Evolutionary conservation across 2,329 filamentous ascomycete species (phyloP).

Genomic region (Waltergamsia citrina): DNA sequence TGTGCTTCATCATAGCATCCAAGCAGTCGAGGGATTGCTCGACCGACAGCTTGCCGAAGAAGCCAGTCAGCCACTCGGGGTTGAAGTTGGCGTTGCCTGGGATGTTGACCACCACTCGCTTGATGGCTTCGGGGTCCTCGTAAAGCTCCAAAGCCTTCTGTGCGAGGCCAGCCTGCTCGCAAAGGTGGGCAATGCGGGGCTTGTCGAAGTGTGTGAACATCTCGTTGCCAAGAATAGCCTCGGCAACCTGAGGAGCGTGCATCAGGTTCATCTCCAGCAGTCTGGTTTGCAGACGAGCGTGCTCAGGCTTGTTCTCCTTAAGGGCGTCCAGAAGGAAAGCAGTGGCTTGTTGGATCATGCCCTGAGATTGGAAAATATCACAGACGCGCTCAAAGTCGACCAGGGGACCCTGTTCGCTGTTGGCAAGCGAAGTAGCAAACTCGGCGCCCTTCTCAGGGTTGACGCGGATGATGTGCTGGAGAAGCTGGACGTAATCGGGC

Average conservation of each 20-base stretch:
- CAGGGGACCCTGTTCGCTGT: constrained; percentile 76
- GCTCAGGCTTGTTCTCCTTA: constrained; percentile 89
- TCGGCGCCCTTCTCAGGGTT: constrained; percentile 92
- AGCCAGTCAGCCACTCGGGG: constrained; percentile 82
- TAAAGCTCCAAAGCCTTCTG: constrained; percentile 91
- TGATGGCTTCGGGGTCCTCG: constrained; percentile 80
- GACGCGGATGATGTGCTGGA: constrained; percentile 85
- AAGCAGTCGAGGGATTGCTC: constrained; percentile 91
- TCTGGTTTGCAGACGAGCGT: constrained; percentile 86
- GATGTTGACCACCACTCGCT: constrained; percentile 80
- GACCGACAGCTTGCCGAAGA: constrained; percentile 89
- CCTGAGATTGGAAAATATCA: constrained; percentile 96
- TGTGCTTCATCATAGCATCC: constrained; percentile 91
- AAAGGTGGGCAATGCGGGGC: constrained; percentile 76
- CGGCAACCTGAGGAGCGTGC: constrained; percentile 93
- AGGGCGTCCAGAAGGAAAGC: constrained; percentile 95
- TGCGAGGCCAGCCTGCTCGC: constrained; percentile 82
- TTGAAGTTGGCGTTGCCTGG: constrained; percentile 76
- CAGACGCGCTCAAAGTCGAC: constrained; percentile 92
- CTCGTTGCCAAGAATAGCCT: constrained; percentile 94
- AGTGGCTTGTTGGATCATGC: constrained; percentile 94
- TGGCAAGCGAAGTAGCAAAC: constrained; percentile 86
- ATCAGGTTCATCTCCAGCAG: constrained; percentile 96
- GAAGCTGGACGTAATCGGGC: constrained; percentile 87
- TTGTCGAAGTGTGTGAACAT: constrained; percentile 99